Base-by-base conservation (phyloP, 2,329 filamentous ascomycete genomes). In the Epichloe sibirici region DNA sequence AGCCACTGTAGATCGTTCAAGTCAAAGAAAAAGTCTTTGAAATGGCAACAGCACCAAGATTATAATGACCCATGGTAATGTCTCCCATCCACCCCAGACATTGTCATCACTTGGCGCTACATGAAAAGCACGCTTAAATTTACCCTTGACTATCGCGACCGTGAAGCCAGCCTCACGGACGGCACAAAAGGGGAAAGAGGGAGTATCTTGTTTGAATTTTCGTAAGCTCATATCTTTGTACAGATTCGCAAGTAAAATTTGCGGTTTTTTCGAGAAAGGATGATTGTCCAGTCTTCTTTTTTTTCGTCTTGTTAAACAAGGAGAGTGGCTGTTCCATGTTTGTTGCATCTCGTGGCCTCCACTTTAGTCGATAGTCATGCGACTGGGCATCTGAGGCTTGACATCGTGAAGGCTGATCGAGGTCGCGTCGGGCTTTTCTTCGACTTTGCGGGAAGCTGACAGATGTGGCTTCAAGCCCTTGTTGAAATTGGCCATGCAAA, bases 401-500 rank as follows among this genome's bases (percentile, higher is more conserved):
- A 81, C 74, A 53, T 82, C 78, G 59, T 75, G 69, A 58, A 78
- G 63, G 63, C 70, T 74, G 63, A 81, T 78, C 44, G 78, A 79
- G 64, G 78, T 76, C 35, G 69, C 66, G 53, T 80, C 77, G 31
- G 74, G 71, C 68, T 79, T 79, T 66, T 82, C 78, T 47, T 76
- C 71, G 44, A 73, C 67, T 47, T 68, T 66, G 49, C 65, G 66
- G 42, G 63, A 73, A 63, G 76, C 78, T 60, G 82, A 77, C 54
- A 98, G 79, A 66, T 97, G 90, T 9, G 83, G 83, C 74, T 94
- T 96, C 55, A 98, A 75, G 8, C 93, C 93, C 58, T 85, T 84
- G 68, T 85, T 81, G 71, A 97, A 98, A 72, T 97, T 97, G 68
- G 78, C 73, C 69, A 89, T 90, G 76, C 91, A 97, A 62, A 91